Percentiles rank a stretch among this genome's conserved stretches.
These are phyloP conservation scores for Lithospermum erythrorhizon DNA, from an alignment of 257 asterid species.

Conservation along the genomic window DNA sequence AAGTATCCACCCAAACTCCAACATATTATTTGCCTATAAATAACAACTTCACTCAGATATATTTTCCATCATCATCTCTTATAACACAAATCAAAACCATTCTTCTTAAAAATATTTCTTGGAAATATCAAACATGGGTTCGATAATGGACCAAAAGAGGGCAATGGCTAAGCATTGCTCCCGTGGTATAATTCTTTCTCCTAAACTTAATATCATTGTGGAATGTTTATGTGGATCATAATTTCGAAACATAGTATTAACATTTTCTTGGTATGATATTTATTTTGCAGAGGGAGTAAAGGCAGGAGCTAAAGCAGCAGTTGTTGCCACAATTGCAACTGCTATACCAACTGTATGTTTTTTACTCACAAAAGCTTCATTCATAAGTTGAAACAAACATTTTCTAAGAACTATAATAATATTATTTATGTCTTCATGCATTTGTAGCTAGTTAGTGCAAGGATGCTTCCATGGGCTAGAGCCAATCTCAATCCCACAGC, in stretches of 20 bases:
- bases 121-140: conserved; percentile 31
- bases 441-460: conserved; percentile 59
- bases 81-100: conserved; percentile 15
- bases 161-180: conserved; percentile 73
- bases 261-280: background rate
- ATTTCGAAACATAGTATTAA: background rate
- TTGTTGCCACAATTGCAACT: conserved; percentile 59
- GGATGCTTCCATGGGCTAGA: conserved; percentile 78
- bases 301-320: conserved; percentile 86
- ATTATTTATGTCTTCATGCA: background rate
- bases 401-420: background rate
- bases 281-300: conserved; percentile 55
- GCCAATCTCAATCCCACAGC: conserved; percentile 80
- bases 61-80: background rate
- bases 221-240: too few species aligned
- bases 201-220: too few species aligned
- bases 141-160: conserved; percentile 52
- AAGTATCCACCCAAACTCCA: background rate
- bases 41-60: background rate
- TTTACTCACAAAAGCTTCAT: background rate
- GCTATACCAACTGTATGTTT: conserved; percentile 71
- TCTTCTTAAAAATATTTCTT: conserved; percentile 25
- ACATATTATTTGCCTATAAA: conserved; percentile 8
- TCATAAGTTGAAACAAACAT: background rate
- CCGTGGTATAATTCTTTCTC: conserved; percentile 28